Conservation (phyloP, 495 filamentous ascomycete species). For the Penicillium angulare region DNA sequence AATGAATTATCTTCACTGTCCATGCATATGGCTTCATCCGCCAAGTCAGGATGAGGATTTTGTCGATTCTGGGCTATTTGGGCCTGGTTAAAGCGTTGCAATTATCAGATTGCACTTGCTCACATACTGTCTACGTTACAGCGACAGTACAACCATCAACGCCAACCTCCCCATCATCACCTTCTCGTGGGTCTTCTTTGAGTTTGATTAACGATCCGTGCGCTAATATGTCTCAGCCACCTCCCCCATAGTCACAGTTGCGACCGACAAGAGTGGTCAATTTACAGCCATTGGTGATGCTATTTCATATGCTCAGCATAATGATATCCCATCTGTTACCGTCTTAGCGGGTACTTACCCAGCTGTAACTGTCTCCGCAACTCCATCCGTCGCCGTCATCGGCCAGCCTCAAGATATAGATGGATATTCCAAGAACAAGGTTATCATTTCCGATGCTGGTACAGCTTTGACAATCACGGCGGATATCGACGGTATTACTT, state of each 20-base stretch:
- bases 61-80: neutral
- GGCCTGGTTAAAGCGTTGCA: neutral
- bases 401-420: slow-evolving; percentile 1
- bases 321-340: slow-evolving; percentile 11
- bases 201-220: neutral
- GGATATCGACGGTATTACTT: slow-evolving; percentile 3
- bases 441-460: neutral
- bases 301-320: slow-evolving; percentile 11
- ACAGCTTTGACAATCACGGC: slow-evolving; percentile 4
- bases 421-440: slow-evolving; percentile 10
- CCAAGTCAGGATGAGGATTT: neutral
- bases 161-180: neutral
- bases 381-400: slow-evolving; percentile 5
- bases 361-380: slow-evolving; percentile 15
- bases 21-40: neutral
- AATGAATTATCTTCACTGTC: too few species aligned
- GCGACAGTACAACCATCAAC: neutral
- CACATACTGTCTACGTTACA: neutral
- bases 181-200: neutral
- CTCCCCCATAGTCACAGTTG: slow-evolving; percentile 4
- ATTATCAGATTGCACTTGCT: slow-evolving; percentile 1
- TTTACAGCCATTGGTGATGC: slow-evolving; percentile 13
- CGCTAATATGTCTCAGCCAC: neutral
- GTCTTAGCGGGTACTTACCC: slow-evolving; percentile 13
- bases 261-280: slow-evolving; percentile 6